Conservation (phyloP, 371 early-diverging fungal genomes). For the Mortierella sp. region DNA sequence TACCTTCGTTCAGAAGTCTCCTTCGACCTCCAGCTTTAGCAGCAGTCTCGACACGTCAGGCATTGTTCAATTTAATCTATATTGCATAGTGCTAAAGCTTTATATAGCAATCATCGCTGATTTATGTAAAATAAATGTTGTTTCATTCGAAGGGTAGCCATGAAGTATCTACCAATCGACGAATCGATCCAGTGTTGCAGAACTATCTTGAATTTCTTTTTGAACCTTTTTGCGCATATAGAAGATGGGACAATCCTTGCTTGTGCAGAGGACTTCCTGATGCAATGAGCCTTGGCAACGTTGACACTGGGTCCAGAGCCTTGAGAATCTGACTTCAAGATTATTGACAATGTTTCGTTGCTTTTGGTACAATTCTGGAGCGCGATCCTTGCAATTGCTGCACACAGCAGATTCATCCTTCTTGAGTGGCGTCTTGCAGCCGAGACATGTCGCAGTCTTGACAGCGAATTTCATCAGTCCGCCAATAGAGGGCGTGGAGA, state of each 20-base stretch:
- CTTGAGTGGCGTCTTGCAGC: constrained; percentile 92
- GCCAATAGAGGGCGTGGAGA: constrained; percentile 90
- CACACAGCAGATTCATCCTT: constrained; percentile 87
- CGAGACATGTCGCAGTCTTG: constrained; percentile 91
- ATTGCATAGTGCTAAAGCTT: too few species aligned
- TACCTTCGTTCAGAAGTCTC: too few species aligned
- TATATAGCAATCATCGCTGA: background rate
- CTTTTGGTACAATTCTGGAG: constrained; percentile 84
- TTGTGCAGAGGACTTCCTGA: constrained; percentile 98
- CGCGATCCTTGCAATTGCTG: constrained; percentile 79
- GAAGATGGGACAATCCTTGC: constrained; percentile 99
- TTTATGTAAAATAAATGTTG: constrained; percentile 1
- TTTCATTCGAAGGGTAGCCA: background rate
- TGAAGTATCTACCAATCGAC: constrained; percentile 67
- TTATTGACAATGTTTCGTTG: constrained; percentile 76
- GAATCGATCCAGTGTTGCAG: constrained; percentile 72
- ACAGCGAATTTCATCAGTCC: constrained; percentile 96
- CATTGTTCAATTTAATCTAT: too few species aligned
- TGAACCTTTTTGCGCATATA: constrained; percentile 99
- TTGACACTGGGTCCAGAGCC: constrained; percentile 99
- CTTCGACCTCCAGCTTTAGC: too few species aligned
- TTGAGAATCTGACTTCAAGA: constrained; percentile 84
- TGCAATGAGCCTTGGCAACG: constrained; percentile 98
- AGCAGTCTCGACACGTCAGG: too few species aligned
- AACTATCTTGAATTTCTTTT: constrained; percentile 91